Base-by-base conservation (phyloP, 2,329 filamentous ascomycete species). In the Zarea fungicola region DNA sequence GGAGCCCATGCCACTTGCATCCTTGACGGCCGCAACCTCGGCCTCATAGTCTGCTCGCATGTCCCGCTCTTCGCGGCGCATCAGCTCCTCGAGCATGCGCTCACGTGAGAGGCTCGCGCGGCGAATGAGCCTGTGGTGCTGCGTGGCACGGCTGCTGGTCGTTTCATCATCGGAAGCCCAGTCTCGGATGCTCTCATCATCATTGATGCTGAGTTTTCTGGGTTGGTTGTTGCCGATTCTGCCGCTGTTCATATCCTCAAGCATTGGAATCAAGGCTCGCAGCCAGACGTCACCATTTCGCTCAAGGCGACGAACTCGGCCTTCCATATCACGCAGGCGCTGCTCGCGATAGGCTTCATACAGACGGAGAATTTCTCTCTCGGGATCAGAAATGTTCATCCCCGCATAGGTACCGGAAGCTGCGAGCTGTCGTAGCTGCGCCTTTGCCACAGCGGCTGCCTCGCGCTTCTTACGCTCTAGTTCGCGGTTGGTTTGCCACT, bases 281-380 rank as follows among this genome's bases (percentile, higher is more conserved):
- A 73, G 58, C 68, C 71, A 72, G 3, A 71, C 60, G 32, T 77
- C 72, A 34, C 71, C 69, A 42, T 73, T 72, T 14, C 65, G 64
- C 59, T 78, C 75, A 2, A 78, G 64, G 14, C 65, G 63, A 6
- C 68, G 66, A 11, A 78, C 58, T 1, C 75, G 69, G 10, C 64
- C 65, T 53, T 76, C 73, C 60, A 77, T 70, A 32, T 78, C 75
- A 21, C 64, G 65, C 14, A 73, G 59, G 7, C 68, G 71, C 18
- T 66, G 62, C 50, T 72, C 69, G 9, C 66, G 62, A 23, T 73
- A 66, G 4, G 61, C 63, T 41, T 74, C 68, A 50, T 73, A 71
- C 8, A 66, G 63, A 5, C 60, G 56, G 16, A 67, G 48, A 9
- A 71, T 59, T 48, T 72, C 64, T 48, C 62, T 62, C 42, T 69